Conservation (phyloP, 805 yeast species). For the Zygosaccharomyces gambellarensis region DNA sequence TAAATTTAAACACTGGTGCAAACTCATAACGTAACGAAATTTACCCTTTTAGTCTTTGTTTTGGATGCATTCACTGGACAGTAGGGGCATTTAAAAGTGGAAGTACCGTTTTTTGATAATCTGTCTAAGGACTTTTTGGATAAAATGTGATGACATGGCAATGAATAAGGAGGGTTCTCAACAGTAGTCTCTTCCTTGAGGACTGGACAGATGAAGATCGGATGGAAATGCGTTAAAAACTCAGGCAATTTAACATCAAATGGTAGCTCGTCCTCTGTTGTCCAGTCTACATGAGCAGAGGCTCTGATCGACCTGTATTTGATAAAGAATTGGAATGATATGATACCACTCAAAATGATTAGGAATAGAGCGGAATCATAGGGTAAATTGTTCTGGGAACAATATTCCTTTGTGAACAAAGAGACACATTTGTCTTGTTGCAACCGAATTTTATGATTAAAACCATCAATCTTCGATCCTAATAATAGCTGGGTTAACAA, state of each 20-base stretch:
- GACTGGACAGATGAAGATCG: conserved; percentile 68
- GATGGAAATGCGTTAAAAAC: conserved; percentile 48
- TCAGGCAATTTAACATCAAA: conserved; percentile 55
- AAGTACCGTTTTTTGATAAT: conserved; percentile 40
- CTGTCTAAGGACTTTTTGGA: conserved; percentile 50
- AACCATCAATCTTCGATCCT: conserved; percentile 15
- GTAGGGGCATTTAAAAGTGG: conserved; percentile 64
- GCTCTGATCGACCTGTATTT: conserved; percentile 41
- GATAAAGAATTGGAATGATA: conserved; percentile 49
- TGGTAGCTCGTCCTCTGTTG: conserved; percentile 55
- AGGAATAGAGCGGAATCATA: conserved; percentile 50
- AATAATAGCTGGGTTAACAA: conserved; percentile 38
- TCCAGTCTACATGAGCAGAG: conserved; percentile 42
- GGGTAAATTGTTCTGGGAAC: conserved; percentile 45
- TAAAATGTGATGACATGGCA: conserved; percentile 62
- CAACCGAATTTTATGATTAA: conserved; percentile 22
- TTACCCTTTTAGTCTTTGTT: conserved; percentile 42
- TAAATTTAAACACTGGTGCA: background rate
- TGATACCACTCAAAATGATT: conserved; percentile 47
- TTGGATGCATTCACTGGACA: conserved; percentile 50
- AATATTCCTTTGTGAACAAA: conserved; percentile 46
- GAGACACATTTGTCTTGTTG: conserved; percentile 24
- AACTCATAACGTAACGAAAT: conserved; percentile 35
- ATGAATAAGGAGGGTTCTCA: conserved; percentile 55
- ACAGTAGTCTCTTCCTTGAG: conserved; percentile 60